Base-by-base conservation (phyloP, 345 rosid genomes). In the Balakata baccata region DNA sequence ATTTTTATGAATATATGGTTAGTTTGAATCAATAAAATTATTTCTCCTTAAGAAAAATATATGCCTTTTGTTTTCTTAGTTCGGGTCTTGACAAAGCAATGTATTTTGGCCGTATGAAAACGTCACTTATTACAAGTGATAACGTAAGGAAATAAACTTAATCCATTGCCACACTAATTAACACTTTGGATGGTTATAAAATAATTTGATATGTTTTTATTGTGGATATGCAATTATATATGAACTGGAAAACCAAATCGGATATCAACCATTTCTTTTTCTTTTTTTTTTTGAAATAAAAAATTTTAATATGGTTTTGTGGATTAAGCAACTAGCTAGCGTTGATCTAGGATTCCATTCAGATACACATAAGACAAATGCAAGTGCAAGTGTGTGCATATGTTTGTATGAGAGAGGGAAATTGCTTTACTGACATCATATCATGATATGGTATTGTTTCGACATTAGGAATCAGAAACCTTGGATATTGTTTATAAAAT, bases 351-450 rank as follows among this genome's bases (percentile, higher is more conserved):
- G 59, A 68, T 50, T 69, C 72, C 62, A 7, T n/a, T 17, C 0
- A 17, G n/a, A 62, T 6, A 38, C 20, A 12, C 9, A 43, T 43
- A 43, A 61, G 38, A 23, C 38, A 25, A 22, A 58, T 7, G 23
- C 39, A 60, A 60, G 66, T 34, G 66, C 66, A 62, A 13, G 66
- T 5, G 18, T 34, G 46, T 5, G 66, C 3, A 47, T 34, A 38
- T 11, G 66, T 5, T 6, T 34, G 66, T 5, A 8, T 11, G 11
- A 52, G 6, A 50, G 39, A 17, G 34, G 38, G 12, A 52, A 18
- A 10, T 46, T 47, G 18, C 68, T 60, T 63, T 62, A 2, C 9
- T 72, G 68, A n/a, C 25, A 59, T 59, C 56, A 70, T 46, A 43
- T 7, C 10, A 70, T 54, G 18, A 58, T 20, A 29, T 51, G 43